A percentile compares a stretch with the other conserved stretches of the same genome.
These are phyloP conservation scores for Podaxis pistillaris DNA, from an alignment of 768 basidiomycete species.

Conservation along the genomic window DNA sequence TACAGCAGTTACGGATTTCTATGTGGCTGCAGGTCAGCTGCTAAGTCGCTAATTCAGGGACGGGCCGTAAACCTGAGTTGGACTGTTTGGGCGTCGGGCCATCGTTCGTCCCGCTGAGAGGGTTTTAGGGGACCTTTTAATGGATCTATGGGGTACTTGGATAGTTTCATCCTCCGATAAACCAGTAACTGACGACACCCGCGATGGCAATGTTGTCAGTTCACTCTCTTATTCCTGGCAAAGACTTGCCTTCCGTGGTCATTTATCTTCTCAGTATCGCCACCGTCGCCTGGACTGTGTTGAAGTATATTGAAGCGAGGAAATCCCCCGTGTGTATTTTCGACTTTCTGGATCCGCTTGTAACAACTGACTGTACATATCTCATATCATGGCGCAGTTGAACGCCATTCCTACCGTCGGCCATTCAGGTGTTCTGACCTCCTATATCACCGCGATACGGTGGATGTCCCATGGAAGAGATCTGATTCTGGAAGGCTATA, in stretches of 20 bases:
- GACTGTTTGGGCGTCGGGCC: background rate
- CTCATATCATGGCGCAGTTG: background rate
- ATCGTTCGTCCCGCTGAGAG: background rate
- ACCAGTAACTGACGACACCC: background rate
- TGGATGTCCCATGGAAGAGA: slow-evolving; percentile 22
- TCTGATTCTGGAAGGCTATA: slow-evolving; percentile 25
- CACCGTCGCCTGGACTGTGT: background rate
- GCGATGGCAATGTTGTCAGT: background rate
- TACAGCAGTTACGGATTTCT: background rate
- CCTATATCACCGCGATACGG: slow-evolving; percentile 22
- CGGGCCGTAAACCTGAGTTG: background rate
- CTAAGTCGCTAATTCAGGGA: background rate
- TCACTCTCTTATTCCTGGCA: background rate
- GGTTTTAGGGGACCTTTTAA: background rate
- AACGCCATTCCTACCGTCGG: slow-evolving; percentile 5
- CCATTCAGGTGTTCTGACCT: slow-evolving; percentile 21
- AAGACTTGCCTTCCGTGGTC: background rate
- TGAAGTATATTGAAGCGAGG: background rate
- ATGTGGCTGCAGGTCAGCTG: background rate
- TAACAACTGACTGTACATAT: background rate
- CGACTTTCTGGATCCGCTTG: background rate
- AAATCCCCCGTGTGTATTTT: background rate
- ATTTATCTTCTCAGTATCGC: background rate
- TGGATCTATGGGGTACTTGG: background rate
- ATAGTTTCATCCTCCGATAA: background rate